Base-by-base conservation (phyloP, 2,329 filamentous ascomycete genomes). In the Rhynchosporium secalis region DNA sequence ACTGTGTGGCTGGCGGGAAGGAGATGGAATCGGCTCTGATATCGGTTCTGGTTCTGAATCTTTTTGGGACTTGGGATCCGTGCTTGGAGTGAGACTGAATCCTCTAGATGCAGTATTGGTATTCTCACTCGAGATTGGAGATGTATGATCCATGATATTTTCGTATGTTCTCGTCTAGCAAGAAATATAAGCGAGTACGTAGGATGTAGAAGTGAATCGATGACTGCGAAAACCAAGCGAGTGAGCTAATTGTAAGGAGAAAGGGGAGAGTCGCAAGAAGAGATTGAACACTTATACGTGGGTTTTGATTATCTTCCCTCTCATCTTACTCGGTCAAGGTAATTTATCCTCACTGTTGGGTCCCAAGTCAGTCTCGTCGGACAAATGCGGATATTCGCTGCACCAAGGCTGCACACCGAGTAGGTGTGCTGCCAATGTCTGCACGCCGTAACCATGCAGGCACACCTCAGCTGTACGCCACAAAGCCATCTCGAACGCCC, bases 101-200 rank as follows among this genome's bases (percentile, higher is more conserved):
- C 20, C 20, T 28, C 43, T 20, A 7, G 3, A 10, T 46, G 43
- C n/a, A 54, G 20, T 41, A 20, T 54, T 54, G 20, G 10, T 8
- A 20, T 41, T 41, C 33, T 13, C 28, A 29, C 15, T 54, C 33
- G 51, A 36, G 51, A 40, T 36, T 3, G 33, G 9, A 36, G 33
- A 36, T 36, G 9, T 1, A 6, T 36, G 51, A 20, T 56, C 41
- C 54, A 56, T 56, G 3, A 4, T 56, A 40, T n/a, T 40, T 56
- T 36, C 48, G 33, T 52, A 2, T 31, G 13, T 26, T 56, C 54
- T 45, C 29, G 54, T 33, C 38, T 56, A 31, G 51, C 51, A 54
- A 54, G 51, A 54, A 41, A 33, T 45, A 28, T 45, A 20, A 43
- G 13, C 33, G 28, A 46, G 26, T 20, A 15, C 33, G 33, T 10